Percentiles rank a stretch among this genome's conserved stretches.
These are phyloP conservation scores for Aspergillus pseudoglaucus DNA, from an alignment of 2,329 filamentous ascomycete genomes.

Conservation along the genomic window DNA sequence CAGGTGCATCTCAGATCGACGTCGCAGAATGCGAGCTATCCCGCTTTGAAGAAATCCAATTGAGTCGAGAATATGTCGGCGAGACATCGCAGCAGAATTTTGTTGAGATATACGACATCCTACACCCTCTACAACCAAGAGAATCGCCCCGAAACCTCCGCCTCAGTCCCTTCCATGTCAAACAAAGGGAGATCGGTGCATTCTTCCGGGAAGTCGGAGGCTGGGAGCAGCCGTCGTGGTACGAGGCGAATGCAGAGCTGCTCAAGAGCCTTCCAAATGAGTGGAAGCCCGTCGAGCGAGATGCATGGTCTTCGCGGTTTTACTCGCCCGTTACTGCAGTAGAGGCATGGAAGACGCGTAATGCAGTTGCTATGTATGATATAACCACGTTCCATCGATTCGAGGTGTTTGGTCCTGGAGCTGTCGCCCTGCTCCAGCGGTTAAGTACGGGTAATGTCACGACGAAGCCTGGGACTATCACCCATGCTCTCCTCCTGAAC, in stretches of 20 bases:
- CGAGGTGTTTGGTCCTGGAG: conserved; percentile 53
- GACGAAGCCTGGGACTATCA: conserved; percentile 45
- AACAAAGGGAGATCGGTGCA: conserved; percentile 46
- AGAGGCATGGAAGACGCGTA: conserved; percentile 61
- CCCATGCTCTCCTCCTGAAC: conserved; percentile 53
- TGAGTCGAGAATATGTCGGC: conserved; percentile 48
- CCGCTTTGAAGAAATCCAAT: conserved; percentile 57
- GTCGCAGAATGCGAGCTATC: conserved; percentile 54
- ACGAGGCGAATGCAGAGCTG: conserved; percentile 49
- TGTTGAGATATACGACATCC: conserved; percentile 58
- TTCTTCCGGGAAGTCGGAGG: conserved; percentile 54
- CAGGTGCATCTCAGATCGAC: conserved; percentile 50
- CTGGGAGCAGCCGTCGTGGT: conserved; percentile 61
- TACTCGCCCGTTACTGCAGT: conserved; percentile 54
- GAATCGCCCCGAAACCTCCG: conserved; percentile 54
- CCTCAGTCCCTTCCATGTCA: conserved; percentile 51
- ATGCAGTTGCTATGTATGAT: conserved; percentile 57
- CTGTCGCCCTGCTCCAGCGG: conserved; percentile 49
- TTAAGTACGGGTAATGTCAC: conserved; percentile 37
- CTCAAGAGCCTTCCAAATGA: conserved; percentile 46
- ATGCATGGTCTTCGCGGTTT: conserved; percentile 52
- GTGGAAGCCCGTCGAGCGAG: conserved; percentile 52
- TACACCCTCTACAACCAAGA: conserved; percentile 55
- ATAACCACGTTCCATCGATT: conserved; percentile 56
- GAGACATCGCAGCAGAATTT: conserved; percentile 58